These are phyloP conservation scores for Phyllosticta citribraziliensis DNA, from an alignment of 2,329 filamentous ascomycete species.

Conservation along the genomic window DNA sequence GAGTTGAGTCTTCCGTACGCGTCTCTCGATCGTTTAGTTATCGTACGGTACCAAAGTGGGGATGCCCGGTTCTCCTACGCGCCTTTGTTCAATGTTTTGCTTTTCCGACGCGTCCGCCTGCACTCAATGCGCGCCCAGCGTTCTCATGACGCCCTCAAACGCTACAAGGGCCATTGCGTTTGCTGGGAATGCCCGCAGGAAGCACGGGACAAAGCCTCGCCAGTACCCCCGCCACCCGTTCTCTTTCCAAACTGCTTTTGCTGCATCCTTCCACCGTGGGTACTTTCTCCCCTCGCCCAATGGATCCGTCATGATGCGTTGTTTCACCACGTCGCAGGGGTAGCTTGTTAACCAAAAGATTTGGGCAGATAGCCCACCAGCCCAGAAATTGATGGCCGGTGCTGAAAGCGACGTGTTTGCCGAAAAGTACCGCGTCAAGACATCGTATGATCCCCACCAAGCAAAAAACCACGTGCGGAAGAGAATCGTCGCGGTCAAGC, in stretches of 20 bases:
- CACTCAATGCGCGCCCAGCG: conserved; percentile 14
- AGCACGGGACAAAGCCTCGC: conserved; percentile 87
- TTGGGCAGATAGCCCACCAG: conserved; percentile 84
- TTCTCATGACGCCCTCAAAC: conserved; percentile 84
- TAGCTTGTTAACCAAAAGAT: conserved; percentile 92
- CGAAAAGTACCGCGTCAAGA: conserved; percentile 61
- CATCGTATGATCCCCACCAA: conserved; percentile 95
- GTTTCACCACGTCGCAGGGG: conserved; percentile 88
- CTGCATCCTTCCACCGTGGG: conserved; percentile 69
- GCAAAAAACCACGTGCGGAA: conserved; percentile 94
- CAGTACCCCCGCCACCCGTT: conserved; percentile 73
- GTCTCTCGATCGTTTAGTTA: neutral
- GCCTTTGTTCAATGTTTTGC: neutral
- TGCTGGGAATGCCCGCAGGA: conserved; percentile 85
- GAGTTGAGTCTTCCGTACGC: neutral
- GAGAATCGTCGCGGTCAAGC: conserved; percentile 71
- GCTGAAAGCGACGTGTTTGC: conserved; percentile 59
- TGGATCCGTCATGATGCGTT: conserved; percentile 93
- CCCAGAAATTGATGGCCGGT: conserved; percentile 92
- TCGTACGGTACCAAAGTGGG: neutral
- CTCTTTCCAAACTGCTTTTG: conserved; percentile 64
- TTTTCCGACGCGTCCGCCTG: neutral
- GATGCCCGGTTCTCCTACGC: neutral
- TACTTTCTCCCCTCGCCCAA: conserved; percentile 58
- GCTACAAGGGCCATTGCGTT: conserved; percentile 90